phyloP scores from a whole-genome alignment of 2,329 filamentous ascomycete species.

The Diplodia mutila region DNA sequence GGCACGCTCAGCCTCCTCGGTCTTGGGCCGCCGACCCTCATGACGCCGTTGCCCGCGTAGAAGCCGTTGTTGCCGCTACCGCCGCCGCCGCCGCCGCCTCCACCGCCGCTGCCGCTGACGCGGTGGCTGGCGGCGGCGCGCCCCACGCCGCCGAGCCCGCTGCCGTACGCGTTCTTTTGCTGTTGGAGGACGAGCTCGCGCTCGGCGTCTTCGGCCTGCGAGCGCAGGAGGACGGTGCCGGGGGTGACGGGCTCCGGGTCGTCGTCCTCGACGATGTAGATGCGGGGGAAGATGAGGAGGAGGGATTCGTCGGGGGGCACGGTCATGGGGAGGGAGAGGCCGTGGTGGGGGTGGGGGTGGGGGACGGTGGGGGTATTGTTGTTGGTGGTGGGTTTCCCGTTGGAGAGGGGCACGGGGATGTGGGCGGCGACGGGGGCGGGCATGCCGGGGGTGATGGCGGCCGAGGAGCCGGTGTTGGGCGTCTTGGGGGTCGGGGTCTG shows the following conservation, averaged over 20 bases:
- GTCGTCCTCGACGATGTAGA: slow-evolving; percentile 23
- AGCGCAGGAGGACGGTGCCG: slow-evolving; percentile 2
- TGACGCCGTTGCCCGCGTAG: background rate
- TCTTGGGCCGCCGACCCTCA: background rate
- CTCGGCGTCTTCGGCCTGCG: slow-evolving; percentile 4
- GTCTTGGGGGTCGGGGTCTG: no score
- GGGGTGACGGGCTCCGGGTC: slow-evolving; percentile 17
- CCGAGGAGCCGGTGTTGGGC: background rate
- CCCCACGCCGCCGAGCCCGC: background rate
- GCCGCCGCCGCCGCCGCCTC: background rate
- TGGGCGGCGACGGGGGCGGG: background rate
- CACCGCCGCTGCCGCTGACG: background rate
- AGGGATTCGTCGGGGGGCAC: background rate
- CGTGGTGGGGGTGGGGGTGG: background rate
- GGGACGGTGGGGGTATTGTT: background rate
- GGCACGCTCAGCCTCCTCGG: background rate
- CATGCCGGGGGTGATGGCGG: background rate
- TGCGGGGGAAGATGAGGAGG: slow-evolving; percentile 19
- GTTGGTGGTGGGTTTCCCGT: background rate
- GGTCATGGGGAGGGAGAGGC: background rate
- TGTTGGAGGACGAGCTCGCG: slow-evolving; percentile 7
- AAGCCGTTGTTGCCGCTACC: background rate
- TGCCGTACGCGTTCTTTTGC: background rate
- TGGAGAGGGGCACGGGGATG: background rate
- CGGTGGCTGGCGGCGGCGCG: background rate